Evolutionary conservation across 352 stramenopile species (phyloP).

Genomic region (Pythium chondricola): DNA sequence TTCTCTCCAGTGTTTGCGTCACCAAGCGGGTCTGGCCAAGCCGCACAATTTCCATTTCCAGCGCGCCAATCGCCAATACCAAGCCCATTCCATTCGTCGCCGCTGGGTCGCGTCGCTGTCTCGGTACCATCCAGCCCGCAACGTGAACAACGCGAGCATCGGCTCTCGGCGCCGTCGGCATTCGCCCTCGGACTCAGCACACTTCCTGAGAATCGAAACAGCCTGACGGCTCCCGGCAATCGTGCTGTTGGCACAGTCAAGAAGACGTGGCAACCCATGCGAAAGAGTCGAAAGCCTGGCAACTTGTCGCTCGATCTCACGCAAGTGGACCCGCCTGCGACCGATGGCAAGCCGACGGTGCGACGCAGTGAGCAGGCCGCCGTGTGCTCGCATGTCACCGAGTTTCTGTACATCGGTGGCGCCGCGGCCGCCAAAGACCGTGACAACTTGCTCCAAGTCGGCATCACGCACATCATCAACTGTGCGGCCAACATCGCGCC

Average conservation of each 20-base stretch:
- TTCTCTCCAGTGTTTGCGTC: conserved; percentile 19
- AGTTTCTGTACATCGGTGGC: conserved; percentile 87
- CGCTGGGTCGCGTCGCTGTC: neutral
- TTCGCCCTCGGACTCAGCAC: conserved; percentile 9
- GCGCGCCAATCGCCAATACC: conserved; percentile 5
- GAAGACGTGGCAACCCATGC: conserved; percentile 34
- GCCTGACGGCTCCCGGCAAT: neutral
- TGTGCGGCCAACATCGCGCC: conserved; percentile 74
- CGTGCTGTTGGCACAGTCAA: conserved; percentile 24
- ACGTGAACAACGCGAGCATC: neutral
- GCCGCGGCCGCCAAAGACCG: conserved; percentile 75
- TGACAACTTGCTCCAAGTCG: conserved; percentile 48
- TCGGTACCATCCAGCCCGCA: conserved; percentile 12
- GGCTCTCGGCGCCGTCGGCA: conserved; percentile 4
- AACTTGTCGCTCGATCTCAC: conserved; percentile 80
- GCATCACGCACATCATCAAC: conserved; percentile 90
- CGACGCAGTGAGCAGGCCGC: conserved; percentile 53
- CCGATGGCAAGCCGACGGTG: conserved; percentile 13
- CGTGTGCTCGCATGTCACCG: conserved; percentile 73
- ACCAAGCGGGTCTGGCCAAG: neutral
- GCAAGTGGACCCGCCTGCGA: conserved; percentile 50
- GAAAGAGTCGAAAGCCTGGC: conserved; percentile 67
- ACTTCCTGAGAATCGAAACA: neutral
- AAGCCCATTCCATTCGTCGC: conserved; percentile 11
- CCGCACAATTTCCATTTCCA: neutral